Evolutionary conservation across 192 early-diverging fungal genomes (phyloP).

Genomic region (Rhizophagus sp.): DNA sequence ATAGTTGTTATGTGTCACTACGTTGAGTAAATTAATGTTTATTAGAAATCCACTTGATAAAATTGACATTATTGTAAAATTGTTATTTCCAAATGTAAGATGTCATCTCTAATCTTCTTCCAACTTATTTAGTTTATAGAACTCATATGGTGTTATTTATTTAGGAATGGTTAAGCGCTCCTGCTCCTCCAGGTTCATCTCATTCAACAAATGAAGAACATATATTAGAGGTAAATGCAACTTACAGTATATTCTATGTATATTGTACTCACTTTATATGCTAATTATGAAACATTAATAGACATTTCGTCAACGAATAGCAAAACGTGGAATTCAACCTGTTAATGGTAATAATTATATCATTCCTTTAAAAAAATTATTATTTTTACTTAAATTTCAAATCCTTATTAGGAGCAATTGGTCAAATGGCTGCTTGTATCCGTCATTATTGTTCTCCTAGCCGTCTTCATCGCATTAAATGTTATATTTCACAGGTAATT

Average conservation of each 20-base stretch:
- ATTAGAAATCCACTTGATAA: background rate
- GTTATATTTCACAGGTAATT: slow-evolving; percentile 16
- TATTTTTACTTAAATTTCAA: background rate
- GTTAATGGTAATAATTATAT: background rate
- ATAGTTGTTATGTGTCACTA: background rate
- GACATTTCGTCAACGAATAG: background rate
- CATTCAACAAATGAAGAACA: slow-evolving; percentile 5
- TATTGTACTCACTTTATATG: background rate
- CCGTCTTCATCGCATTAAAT: slow-evolving; percentile 29
- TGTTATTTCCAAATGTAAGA: slow-evolving; percentile 17
- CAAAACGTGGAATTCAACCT: background rate
- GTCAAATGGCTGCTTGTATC: slow-evolving; percentile 34
- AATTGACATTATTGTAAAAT: background rate
- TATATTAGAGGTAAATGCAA: slow-evolving; percentile 12
- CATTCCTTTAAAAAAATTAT: too few relatives aligned
- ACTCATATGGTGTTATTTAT: background rate
- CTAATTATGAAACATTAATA: background rate
- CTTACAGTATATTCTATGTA: background rate
- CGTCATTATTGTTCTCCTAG: slow-evolving; percentile 38
- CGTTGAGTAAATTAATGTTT: background rate
- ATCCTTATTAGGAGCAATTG: background rate
- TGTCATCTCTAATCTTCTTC: too few relatives aligned
- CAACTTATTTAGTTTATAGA: background rate
- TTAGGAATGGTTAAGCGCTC: background rate
- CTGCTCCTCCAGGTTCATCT: background rate